A percentile compares a stretch with the other conserved stretches of the same genome.
Conservation (phyloP, 2,329 filamentous ascomycete species). For the Bipolaris sorokiniana region DNA sequence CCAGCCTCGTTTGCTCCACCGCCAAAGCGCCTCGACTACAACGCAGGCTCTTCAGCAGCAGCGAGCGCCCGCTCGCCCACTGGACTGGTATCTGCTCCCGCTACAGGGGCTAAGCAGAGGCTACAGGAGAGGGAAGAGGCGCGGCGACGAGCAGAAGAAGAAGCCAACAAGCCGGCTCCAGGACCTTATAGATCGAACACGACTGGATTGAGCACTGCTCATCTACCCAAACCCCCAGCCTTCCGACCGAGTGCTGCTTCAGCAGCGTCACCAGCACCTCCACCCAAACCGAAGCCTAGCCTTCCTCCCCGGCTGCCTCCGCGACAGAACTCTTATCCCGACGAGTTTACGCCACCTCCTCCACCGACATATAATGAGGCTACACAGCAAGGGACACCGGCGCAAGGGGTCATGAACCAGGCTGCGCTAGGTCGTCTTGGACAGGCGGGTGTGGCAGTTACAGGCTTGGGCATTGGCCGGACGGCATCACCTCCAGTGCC, state of each 20-base stretch:
- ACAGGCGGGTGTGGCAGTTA: constrained; percentile 77
- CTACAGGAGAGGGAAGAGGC: constrained; percentile 46
- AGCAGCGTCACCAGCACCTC: constrained; percentile 31
- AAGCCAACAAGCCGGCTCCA: constrained; percentile 54
- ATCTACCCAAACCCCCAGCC: constrained; percentile 73
- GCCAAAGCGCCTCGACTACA: constrained; percentile 66
- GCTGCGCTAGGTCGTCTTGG: constrained; percentile 70
- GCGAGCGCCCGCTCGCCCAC: constrained; percentile 38
- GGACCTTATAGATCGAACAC: constrained; percentile 73
- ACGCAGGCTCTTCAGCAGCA: constrained; percentile 52
- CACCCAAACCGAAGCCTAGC: constrained; percentile 57
- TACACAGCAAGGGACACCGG: constrained; percentile 33
- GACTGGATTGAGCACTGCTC: constrained; percentile 70
- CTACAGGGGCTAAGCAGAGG: constrained; percentile 46
- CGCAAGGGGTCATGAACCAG: constrained; percentile 58
- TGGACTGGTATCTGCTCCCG: constrained; percentile 49
- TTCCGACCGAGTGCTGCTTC: constrained; percentile 51
- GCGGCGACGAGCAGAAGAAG: constrained; percentile 45
- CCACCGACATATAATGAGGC: constrained; percentile 58
- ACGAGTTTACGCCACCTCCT: constrained; percentile 53
- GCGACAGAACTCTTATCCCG: constrained; percentile 62
- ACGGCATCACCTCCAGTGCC: constrained; percentile 44
- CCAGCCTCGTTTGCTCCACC: constrained; percentile 80
- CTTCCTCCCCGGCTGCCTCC: constrained; percentile 75
- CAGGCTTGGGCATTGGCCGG: constrained; percentile 73